Evolutionary conservation across 371 early-diverging fungal genomes (phyloP).

Genomic region (Mucor lusitanicus): DNA sequence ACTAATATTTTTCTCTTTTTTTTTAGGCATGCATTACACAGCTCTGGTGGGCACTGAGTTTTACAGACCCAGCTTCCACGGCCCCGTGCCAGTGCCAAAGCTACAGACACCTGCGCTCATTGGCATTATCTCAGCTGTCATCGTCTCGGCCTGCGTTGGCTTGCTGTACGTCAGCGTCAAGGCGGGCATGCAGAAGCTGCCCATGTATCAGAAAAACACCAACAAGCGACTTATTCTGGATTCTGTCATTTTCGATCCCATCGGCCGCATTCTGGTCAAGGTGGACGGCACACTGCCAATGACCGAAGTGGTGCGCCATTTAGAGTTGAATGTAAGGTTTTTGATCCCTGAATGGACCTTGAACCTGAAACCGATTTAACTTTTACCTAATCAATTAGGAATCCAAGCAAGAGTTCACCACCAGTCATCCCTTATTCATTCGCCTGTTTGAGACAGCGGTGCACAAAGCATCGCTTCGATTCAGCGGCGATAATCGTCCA

Average conservation of each 20-base stretch:
- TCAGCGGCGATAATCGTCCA: conserved; percentile 3
- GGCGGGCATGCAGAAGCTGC: conserved; percentile 7
- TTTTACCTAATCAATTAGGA: conserved; percentile 5
- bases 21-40: conserved; percentile 50
- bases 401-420: conserved; percentile 10
- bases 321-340: conserved; percentile 23
- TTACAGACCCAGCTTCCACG: conserved; percentile 13
- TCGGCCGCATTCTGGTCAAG: conserved; percentile 41
- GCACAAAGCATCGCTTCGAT: conserved; percentile 6
- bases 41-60: conserved; percentile 45
- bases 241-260: conserved; percentile 35
- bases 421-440: conserved; percentile 32
- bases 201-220: conserved; percentile 15
- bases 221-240: conserved; percentile 34
- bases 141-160: conserved; percentile 33
- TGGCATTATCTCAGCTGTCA: conserved; percentile 41
- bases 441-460: conserved; percentile 27
- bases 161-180: conserved; percentile 33
- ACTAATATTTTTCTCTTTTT: not conserved
- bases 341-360: not conserved
- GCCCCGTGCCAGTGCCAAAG: conserved; percentile 31
- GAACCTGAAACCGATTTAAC: not conserved
- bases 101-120: conserved; percentile 37
- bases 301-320: conserved; percentile 26
- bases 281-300: conserved; percentile 46